Evolutionary conservation across 257 asterid genomes (phyloP).

Genomic region (Solanum ossicruentum): DNA sequence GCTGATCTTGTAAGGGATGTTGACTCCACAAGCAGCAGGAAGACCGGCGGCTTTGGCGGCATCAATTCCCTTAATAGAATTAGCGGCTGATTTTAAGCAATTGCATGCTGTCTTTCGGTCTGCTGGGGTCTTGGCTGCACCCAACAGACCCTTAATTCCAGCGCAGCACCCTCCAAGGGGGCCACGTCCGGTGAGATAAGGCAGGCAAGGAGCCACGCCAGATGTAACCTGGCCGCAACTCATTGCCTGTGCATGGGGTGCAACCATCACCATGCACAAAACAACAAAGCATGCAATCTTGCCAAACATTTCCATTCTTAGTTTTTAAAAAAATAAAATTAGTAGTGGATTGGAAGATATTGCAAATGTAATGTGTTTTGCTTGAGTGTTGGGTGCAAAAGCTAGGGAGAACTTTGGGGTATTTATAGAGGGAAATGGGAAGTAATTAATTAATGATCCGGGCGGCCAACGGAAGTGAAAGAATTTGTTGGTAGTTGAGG

Average conservation of each 20-base stretch:
- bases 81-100: not conserved
- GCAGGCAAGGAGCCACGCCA: not conserved
- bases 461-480: not conserved
- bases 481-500: not conserved
- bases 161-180: not conserved
- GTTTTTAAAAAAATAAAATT: not conserved
- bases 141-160: not conserved
- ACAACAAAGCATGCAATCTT: not conserved
- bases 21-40: not conserved
- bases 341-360: not conserved
- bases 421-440: not conserved
- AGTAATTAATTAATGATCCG: not conserved
- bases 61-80: not conserved
- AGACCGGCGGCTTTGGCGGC: not conserved
- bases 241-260: constrained; percentile 3
- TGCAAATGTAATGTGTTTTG: not conserved
- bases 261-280: constrained; percentile 1
- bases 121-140: not conserved
- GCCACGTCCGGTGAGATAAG: not conserved
- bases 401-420: not conserved
- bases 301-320: not conserved
- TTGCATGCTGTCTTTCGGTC: constrained; percentile 12
- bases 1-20: not conserved
- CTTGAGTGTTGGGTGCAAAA: not conserved
- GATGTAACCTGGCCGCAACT: not conserved